Conservation (phyloP, 129 eudicot species). For the Pulicaria dysenterica region DNA sequence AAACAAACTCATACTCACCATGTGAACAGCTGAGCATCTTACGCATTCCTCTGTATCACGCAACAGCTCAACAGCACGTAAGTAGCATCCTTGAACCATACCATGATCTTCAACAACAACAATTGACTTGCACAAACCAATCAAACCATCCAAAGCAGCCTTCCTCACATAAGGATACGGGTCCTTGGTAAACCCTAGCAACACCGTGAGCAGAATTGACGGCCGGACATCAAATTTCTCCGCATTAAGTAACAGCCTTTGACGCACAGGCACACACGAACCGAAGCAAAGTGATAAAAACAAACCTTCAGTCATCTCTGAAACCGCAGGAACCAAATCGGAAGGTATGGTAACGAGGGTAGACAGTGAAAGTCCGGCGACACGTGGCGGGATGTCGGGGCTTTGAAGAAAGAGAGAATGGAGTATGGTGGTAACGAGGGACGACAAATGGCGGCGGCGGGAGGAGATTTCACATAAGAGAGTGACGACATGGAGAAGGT, state of each 20-base stretch:
- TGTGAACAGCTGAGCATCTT: constrained; percentile 67
- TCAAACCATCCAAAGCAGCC: constrained; percentile 70
- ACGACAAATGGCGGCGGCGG: constrained; percentile 46
- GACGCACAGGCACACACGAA: constrained; percentile 46
- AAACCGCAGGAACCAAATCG: background rate
- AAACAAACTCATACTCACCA: constrained; percentile 41
- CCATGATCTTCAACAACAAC: constrained; percentile 55
- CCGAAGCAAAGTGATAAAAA: constrained; percentile 60
- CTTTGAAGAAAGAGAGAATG: constrained; percentile 33
- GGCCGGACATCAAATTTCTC: constrained; percentile 51
- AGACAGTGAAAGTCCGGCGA: constrained; percentile 53
- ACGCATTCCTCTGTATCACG: constrained; percentile 62
- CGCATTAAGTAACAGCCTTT: constrained; percentile 50
- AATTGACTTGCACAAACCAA: constrained; percentile 36
- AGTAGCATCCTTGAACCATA: constrained; percentile 58
- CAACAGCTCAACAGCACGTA: constrained; percentile 68
- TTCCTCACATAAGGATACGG: constrained; percentile 71
- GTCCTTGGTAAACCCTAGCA: constrained; percentile 77
- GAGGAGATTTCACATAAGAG: constrained; percentile 53
- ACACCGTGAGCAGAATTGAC: constrained; percentile 60
- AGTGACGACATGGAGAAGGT: constrained; percentile 40
- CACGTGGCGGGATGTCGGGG: constrained; percentile 44
- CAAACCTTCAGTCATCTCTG: constrained; percentile 28
- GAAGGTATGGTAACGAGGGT: constrained; percentile 28
- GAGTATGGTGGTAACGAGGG: constrained; percentile 36